Conservation (phyloP, 495 filamentous ascomycete species). For the Tetracladium setigerum region DNA sequence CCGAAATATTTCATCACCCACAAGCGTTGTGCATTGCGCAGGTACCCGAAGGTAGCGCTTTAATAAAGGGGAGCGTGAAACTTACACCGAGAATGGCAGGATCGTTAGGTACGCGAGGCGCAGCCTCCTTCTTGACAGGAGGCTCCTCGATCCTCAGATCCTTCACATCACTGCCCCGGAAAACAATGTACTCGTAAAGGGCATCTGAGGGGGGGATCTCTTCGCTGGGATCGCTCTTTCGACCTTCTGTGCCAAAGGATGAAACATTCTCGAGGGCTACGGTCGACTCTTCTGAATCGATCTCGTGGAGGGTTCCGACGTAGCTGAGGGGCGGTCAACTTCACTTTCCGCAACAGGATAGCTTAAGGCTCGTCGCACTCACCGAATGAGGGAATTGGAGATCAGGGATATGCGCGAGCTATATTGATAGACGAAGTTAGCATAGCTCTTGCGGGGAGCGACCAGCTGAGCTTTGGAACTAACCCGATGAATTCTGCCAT, state of each 20-base stretch:
- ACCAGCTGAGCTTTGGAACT: constrained; percentile 14
- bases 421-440: constrained; percentile 14
- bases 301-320: constrained; percentile 91
- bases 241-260: constrained; percentile 89
- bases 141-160: constrained; percentile 86
- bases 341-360: not conserved
- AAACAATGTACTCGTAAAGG: constrained; percentile 98
- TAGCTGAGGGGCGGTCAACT: constrained; percentile 54
- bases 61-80: constrained; percentile 24
- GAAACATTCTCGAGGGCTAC: constrained; percentile 93
- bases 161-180: constrained; percentile 97
- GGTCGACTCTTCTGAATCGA: constrained; percentile 93
- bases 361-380: not conserved
- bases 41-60: not conserved
- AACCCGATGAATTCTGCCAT: constrained; percentile 62
- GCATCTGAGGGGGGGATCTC: constrained; percentile 75
- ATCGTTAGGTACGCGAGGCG: constrained; percentile 81
- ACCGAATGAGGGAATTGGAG: constrained; percentile 83
- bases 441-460: constrained; percentile 7
- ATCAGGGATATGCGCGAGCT: constrained; percentile 82
- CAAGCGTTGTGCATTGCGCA: constrained; percentile 2
- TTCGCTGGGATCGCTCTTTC: constrained; percentile 64
- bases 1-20: constrained; percentile 79
- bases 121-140: constrained; percentile 58
- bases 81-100: constrained; percentile 97